These are phyloP conservation scores for Brassica incana DNA, from an alignment of 345 rosid genomes.

Conservation along the genomic window DNA sequence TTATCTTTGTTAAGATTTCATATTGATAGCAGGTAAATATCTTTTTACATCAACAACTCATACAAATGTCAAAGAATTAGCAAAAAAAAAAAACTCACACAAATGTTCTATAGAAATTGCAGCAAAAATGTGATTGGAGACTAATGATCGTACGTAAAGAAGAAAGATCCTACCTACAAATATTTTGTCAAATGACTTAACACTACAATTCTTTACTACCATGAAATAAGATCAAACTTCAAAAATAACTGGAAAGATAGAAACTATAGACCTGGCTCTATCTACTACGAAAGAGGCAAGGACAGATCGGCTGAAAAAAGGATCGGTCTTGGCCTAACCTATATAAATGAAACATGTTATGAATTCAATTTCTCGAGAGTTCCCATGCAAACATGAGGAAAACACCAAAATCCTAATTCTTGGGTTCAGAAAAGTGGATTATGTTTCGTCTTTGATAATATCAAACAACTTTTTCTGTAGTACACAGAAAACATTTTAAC, in stretches of 20 bases:
- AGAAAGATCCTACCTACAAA: background rate
- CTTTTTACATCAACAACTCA: background rate
- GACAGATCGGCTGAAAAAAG: background rate
- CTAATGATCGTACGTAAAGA: background rate
- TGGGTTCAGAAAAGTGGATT: background rate
- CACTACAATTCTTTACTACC: background rate
- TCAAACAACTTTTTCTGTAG: background rate
- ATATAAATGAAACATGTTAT: background rate
- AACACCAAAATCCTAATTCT: background rate
- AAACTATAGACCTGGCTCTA: background rate
- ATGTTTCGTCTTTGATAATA: background rate
- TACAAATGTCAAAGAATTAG: background rate
- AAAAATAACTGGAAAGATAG: background rate
- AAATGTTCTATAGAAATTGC: background rate
- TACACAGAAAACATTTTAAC: background rate
- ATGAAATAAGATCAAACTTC: background rate
- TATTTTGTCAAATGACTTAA: background rate
- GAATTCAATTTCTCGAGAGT: background rate
- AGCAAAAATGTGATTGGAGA: background rate
- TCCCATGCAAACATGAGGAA: background rate
- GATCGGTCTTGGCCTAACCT: background rate
- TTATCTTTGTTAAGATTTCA: no score
- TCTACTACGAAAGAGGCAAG: background rate
- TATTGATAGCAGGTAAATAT: background rate
- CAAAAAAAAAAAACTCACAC: no score